Evolutionary conservation across 768 basidiomycete genomes (phyloP), one percentile per base, ranked within the genome.

Genomic region (Calocybe cyanea): DNA sequence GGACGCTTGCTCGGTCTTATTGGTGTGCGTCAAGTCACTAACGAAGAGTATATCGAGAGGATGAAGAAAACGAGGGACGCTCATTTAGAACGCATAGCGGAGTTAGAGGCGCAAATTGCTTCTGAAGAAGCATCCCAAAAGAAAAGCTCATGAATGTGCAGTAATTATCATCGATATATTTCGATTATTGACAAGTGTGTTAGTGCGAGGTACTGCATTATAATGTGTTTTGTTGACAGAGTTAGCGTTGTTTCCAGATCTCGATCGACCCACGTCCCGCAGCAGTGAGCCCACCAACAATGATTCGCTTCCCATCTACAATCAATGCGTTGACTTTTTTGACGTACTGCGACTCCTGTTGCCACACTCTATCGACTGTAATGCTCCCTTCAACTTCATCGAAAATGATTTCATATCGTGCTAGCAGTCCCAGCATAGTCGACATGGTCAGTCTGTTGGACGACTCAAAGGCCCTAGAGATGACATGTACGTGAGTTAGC

Each of bases 251-350:
- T 52, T 65, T 67, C 82, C 80, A 85, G 32, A 85, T 65, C 58
- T 87, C 85, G 48, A 83, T 73, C 15, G 76, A 51, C 9, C 88
- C 88, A 53, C 71, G 78, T 4, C 76, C 81, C 30, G 75, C 71
- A 36, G 65, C 65, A 4, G 63, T 66, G 38, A 90, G 68, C 2
- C 88, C 88, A 15, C 83, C 88, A 8, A 90, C 63, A 2, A 76
- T 60, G 19, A 87, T 58, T 35, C 69, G 69, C 24, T 67, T 66
- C 1, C 72, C 71, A 38, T 72, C 75, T 7, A 65, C 65, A 28
- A 75, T 61, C 21, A 91, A 55, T 0, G 80, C 70, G 54, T 90
- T 91, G 17, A 87, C 83, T 63, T 88, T 92, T 33, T 69, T 66
- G 28, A 79, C 53, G 11, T 60, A 54, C 35, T 58, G 54, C 34